phyloP scores from a whole-genome alignment of 768 basidiomycete genomes.

The Guyanaporus albipodus region DNA sequence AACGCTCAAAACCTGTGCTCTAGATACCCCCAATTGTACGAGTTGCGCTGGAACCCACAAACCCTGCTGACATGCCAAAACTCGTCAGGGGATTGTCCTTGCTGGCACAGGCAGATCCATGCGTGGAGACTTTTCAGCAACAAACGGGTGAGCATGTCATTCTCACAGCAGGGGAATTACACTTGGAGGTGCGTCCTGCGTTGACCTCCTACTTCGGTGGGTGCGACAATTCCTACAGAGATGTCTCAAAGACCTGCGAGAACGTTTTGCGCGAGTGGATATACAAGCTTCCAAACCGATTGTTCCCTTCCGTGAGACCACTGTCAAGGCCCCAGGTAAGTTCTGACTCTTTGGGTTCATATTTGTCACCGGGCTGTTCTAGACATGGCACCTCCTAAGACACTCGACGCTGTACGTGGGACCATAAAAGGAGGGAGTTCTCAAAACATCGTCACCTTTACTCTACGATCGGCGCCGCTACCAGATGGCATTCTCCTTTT shows the following conservation, averaged over 20 bases:
- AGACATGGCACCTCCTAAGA: constrained; percentile 91
- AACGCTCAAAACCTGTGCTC: neutral
- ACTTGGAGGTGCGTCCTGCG: constrained; percentile 69
- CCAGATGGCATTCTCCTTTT: constrained; percentile 72
- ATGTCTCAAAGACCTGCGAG: constrained; percentile 93
- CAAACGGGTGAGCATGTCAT: constrained; percentile 98
- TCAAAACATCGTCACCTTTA: constrained; percentile 72
- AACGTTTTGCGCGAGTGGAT: constrained; percentile 89
- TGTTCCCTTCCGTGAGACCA: constrained; percentile 96
- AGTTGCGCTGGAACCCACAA: constrained; percentile 85
- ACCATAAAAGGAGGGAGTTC: constrained; percentile 69
- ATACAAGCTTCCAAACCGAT: constrained; percentile 94
- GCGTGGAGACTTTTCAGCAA: constrained; percentile 96
- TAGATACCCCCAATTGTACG: constrained; percentile 90
- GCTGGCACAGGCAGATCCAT: constrained; percentile 93
- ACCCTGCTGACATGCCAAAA: constrained; percentile 84
- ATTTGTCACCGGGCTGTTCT: neutral
- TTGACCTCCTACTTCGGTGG: neutral
- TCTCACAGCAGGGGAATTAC: constrained; percentile 90
- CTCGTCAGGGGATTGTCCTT: constrained; percentile 83
- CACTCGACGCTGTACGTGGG: constrained; percentile 64
- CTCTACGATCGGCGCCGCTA: constrained; percentile 77
- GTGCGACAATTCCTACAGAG: constrained; percentile 48
- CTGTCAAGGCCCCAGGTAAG: constrained; percentile 71
- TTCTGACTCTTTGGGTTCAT: neutral